phyloP scores from a whole-genome alignment of 768 basidiomycete genomes.

The Russula foetens region DNA sequence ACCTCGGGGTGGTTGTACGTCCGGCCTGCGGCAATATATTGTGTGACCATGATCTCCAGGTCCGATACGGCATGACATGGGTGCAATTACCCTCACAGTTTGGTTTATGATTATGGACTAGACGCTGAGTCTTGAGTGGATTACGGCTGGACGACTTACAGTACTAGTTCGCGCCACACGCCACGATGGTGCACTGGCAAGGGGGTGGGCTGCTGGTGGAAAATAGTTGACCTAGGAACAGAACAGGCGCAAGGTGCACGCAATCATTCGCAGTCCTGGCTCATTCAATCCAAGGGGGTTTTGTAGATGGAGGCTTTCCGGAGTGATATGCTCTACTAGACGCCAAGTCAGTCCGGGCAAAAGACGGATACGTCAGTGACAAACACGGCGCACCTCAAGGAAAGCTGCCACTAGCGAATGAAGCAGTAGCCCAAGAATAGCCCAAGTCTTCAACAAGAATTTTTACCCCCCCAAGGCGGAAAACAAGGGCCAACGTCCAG shows the following conservation, averaged over 20 bases:
- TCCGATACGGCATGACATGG: not conserved
- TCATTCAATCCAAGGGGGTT: not conserved
- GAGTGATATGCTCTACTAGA: not conserved
- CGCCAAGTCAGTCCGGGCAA: not conserved
- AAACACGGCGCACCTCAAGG: not conserved
- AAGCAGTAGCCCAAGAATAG: not conserved
- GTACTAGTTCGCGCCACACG: not conserved
- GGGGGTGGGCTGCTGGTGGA: not conserved
- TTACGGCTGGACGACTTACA: not conserved
- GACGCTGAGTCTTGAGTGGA: too few species aligned
- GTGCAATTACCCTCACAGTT: not conserved
- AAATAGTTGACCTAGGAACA: not conserved
- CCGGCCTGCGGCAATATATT: not conserved
- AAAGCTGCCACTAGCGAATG: not conserved
- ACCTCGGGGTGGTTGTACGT: not conserved
- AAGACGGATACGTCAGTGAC: not conserved
- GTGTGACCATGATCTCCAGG: not conserved
- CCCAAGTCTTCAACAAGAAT: too few species aligned
- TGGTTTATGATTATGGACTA: not conserved
- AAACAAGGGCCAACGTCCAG: not conserved
- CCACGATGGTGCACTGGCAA: not conserved
- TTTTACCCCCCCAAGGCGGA: too few species aligned
- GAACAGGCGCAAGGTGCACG: not conserved
- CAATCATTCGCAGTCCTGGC: not conserved
- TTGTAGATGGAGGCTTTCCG: not conserved